Conservation (phyloP, 2,329 filamentous ascomycete species). For the Pseudogymnoascus sp. region DNA sequence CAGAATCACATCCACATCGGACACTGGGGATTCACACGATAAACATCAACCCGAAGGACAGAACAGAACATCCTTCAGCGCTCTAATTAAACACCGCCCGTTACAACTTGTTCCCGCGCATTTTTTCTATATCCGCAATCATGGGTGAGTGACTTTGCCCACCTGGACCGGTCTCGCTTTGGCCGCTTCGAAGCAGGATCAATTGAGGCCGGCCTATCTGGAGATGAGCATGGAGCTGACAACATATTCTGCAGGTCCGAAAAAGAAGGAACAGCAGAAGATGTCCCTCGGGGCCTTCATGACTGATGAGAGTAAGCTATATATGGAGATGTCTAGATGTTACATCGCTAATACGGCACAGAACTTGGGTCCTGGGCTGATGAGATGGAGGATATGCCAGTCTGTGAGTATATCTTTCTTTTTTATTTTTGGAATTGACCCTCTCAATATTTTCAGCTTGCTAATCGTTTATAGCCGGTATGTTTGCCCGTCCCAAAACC, state of each 20-base stretch:
- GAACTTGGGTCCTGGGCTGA: conserved; percentile 93
- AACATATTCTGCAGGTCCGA: conserved; percentile 30
- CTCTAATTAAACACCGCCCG: background rate
- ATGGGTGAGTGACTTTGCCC: conserved; percentile 6
- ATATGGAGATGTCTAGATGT: conserved; percentile 36
- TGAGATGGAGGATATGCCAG: conserved; percentile 77
- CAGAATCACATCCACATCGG: conserved; percentile 11
- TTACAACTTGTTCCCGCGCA: conserved; percentile 1
- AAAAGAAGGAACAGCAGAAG: conserved; percentile 81
- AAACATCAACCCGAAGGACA: conserved; percentile 9
- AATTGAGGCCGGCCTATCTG: background rate
- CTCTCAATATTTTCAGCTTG: conserved; percentile 5
- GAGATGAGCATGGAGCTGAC: background rate
- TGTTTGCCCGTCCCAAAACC: conserved; percentile 16
- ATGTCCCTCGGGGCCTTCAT: conserved; percentile 97
- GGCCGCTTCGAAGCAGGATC: background rate
- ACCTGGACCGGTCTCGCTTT: background rate
- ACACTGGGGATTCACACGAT: conserved; percentile 8
- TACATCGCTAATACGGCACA: conserved; percentile 39
- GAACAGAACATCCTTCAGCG: background rate
- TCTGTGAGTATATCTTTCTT: conserved; percentile 28
- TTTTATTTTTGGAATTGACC: background rate
- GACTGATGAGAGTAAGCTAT: conserved; percentile 73
- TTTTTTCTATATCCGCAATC: conserved; percentile 12
- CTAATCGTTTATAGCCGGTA: conserved; percentile 31